Base-by-base conservation (phyloP, 2,329 filamentous ascomycete genomes). In the Aureobasidium subglaciale region DNA sequence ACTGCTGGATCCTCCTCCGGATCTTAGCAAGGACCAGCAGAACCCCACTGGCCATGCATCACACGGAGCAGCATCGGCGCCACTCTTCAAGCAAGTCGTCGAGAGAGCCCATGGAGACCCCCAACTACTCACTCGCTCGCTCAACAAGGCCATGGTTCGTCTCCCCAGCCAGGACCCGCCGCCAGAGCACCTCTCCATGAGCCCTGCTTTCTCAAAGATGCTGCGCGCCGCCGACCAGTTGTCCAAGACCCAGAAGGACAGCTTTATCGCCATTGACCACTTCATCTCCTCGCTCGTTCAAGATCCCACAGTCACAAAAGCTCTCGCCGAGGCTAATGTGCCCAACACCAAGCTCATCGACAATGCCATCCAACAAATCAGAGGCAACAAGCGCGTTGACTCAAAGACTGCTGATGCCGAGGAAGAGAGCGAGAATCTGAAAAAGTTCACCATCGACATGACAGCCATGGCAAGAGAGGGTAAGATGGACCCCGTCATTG, bases 371-470 rank as follows among this genome's bases (percentile, higher is more conserved):
- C 83, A 90, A 66, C 84, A 90, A 58, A 96, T 99, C 64, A 86
- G 93, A 61, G 93, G 93, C 59, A 97, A 90, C 38, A 90, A 85
- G 75, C 82, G 92, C 60, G 91, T 99, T 38, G 93, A 99, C 73
- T 95, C 90, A 58, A 96, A 95, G 77, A 96, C 89, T 4, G 93
- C 93, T 55, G 93, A 99, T 72, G 85, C 86, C 0, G 93, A 97
- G 72, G 80, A 87, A 66, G 92, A 96, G 66, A 88, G 91, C 65
- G 93, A 99, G 73, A 96, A 96, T 68, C 78, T 99, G 59, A 89
- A 91, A 76, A 99, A 97, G 67, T 99, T 96, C 73, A 97, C 93
- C 56, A 93, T 97, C 66, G 93, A 99, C 73, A 95, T 99, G 90
- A 99, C 93, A 10, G 81, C 88, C 48, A 86, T 96, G 85, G 93